A percentile compares a stretch with the other conserved stretches of the same genome.
Evolutionary conservation across 192 early-diverging fungal genomes (phyloP).

Genomic region (Neocallimastix lanati): DNA sequence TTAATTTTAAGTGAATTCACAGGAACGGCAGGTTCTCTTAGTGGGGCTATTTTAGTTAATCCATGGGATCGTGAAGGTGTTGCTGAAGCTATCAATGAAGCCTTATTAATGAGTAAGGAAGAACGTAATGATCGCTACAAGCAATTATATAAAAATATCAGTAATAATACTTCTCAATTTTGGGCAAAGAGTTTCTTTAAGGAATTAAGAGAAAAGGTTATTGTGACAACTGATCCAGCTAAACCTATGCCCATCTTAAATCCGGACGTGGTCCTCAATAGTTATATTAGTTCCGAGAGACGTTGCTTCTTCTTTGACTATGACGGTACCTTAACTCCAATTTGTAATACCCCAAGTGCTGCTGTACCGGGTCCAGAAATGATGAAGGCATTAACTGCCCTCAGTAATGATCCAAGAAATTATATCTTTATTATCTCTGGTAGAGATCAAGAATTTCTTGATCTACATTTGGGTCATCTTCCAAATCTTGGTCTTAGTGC

Average conservation of each 20-base stretch:
- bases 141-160: conserved; percentile 65
- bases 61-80: conserved; percentile 88
- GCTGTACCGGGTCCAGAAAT: conserved; percentile 66
- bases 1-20: conserved; percentile 93
- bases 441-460: conserved; percentile 63
- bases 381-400: conserved; percentile 47
- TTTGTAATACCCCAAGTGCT: conserved; percentile 59
- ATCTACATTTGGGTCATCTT: conserved; percentile 66
- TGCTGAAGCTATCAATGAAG: conserved; percentile 75
- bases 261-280: conserved; percentile 7
- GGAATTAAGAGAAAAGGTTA: conserved; percentile 24
- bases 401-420: conserved; percentile 64
- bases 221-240: conserved; percentile 17
- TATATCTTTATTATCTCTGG: conserved; percentile 83
- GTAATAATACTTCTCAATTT: conserved; percentile 58
- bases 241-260: conserved; percentile 33
- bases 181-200: conserved; percentile 74
- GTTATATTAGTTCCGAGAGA: conserved; percentile 38
- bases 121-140: conserved; percentile 23
- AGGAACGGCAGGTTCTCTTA: conserved; percentile 78
- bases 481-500: conserved; percentile 64
- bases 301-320: conserved; percentile 89
- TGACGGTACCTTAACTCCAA: conserved; percentile 89
- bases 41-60: conserved; percentile 81
- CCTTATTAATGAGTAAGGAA: conserved; percentile 55